These are phyloP conservation scores for Blastobotrys arbuscula DNA, from an alignment of 1,139 yeast genomes.

Conservation along the genomic window DNA sequence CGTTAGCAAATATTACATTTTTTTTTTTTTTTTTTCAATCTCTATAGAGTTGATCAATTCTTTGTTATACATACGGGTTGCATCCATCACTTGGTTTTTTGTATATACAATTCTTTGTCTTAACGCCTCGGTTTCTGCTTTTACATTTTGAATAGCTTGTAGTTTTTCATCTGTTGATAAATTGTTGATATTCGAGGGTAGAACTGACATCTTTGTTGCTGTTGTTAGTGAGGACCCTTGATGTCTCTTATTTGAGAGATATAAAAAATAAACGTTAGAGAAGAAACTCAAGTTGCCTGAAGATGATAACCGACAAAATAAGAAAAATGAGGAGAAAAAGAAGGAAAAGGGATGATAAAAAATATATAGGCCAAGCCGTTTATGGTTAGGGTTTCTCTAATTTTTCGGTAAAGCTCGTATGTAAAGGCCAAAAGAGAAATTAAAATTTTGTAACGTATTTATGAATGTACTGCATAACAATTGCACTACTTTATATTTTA, in stretches of 20 bases:
- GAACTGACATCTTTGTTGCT: conserved; percentile 2
- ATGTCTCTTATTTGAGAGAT: too few relatives aligned
- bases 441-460: too few relatives aligned
- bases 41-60: too few relatives aligned
- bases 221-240: background rate
- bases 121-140: conserved; percentile 23
- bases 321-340: background rate
- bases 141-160: conserved; percentile 18
- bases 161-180: conserved; percentile 17
- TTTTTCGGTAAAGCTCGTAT: too few relatives aligned
- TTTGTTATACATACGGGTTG: conserved; percentile 15
- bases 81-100: conserved; percentile 20
- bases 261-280: background rate
- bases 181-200: background rate
- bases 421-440: too few relatives aligned
- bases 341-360: too few relatives aligned
- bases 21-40: too few relatives aligned
- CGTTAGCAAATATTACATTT: background rate
- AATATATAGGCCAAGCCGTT: too few relatives aligned
- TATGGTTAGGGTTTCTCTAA: too few relatives aligned
- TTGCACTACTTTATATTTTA: too few relatives aligned
- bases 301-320: background rate
- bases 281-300: background rate
- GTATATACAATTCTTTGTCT: conserved; percentile 19
- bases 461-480: too few relatives aligned